Evolutionary conservation across 768 basidiomycete species (phyloP), one percentile per base, ranked within the genome.

Genomic region (Tylopilus cervinicoccineus): DNA sequence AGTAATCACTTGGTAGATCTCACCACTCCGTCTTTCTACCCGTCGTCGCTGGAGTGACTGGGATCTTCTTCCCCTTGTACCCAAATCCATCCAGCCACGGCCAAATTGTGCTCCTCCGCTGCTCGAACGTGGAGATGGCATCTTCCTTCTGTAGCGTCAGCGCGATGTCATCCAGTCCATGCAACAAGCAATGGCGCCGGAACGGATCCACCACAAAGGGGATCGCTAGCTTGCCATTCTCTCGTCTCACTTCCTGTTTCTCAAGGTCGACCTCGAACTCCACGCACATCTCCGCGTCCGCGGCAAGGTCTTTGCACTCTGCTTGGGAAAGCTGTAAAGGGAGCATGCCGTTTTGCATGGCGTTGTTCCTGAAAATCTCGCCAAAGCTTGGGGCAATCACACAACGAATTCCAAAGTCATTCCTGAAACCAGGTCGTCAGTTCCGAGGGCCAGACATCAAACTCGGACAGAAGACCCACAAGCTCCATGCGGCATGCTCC

Each of bases 51-150:
- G 71, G 57, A 8, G 65, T 58, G 19, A 82, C 70, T 2, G 85
- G 83, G 45, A 92, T 89, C 65, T 84, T 86, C 36, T 76, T 79
- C 38, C 84, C 86, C 62, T 84, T 76, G 71, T 93, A 96, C 23
- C 93, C 93, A 53, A 95, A 88, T 29, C 95, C 96, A 62, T 99
- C 91, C 65, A 97, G 70, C 96, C 96, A 99, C 6, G 96, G 89
- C 93, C 93, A 98, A 49, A 72, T 65, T 60, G 80, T 72, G 23
- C 82, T 86, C 55, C 96, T 70, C 59, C 78, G 78, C 61, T 77
- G 62, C 77, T 99, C 96, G 59, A 97, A 99, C 36, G 67, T 57
- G 51, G 76, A 73, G 55, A 99, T 96, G n/a, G 76, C 66, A 10
- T 71, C 71, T 27, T 75, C 82, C 64, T 83, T 84, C 67, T 90